A percentile compares a stretch with the other conserved stretches of the same genome.
Evolutionary conservation across 2,329 filamentous ascomycete species (phyloP).

Genomic region (Byssothecium circinans): DNA sequence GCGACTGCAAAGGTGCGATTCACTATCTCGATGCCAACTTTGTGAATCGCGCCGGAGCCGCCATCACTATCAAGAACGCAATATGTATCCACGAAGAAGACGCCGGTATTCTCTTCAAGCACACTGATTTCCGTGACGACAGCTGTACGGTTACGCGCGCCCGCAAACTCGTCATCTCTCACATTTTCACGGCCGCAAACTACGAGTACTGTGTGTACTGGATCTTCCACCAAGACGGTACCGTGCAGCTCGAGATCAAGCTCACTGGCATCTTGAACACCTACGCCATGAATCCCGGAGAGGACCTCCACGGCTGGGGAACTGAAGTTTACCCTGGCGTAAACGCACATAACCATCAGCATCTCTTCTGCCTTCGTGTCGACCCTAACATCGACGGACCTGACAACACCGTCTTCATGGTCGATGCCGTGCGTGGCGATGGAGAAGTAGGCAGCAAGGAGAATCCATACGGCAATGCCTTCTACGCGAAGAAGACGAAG

Average conservation of each 20-base stretch:
- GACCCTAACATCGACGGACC: conserved; percentile 86
- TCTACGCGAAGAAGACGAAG: conserved; percentile 82
- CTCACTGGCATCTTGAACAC: conserved; percentile 93
- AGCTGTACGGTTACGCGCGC: conserved; percentile 83
- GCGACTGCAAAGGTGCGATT: conserved; percentile 87
- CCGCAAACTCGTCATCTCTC: conserved; percentile 82
- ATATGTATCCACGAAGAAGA: conserved; percentile 97
- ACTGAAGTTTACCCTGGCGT: conserved; percentile 89
- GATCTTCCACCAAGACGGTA: conserved; percentile 91
- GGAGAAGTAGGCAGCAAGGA: conserved; percentile 77
- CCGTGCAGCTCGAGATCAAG: conserved; percentile 86
- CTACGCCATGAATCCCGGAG: conserved; percentile 75
- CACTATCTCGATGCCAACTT: conserved; percentile 90
- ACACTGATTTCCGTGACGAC: conserved; percentile 90
- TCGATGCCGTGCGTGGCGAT: conserved; percentile 71
- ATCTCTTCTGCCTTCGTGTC: conserved; percentile 87
- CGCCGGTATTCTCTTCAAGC: conserved; percentile 88
- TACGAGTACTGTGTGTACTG: conserved; percentile 91
- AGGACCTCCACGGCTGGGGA: conserved; percentile 84
- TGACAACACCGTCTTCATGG: conserved; percentile 81
- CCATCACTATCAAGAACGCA: conserved; percentile 85
- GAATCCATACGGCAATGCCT: conserved; percentile 89
- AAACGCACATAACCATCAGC: conserved; percentile 95
- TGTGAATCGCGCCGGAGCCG: conserved; percentile 73
- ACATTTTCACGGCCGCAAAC: conserved; percentile 93